phyloP scores from a whole-genome alignment of 345 rosid genomes.

The Dovyalis caffra region DNA sequence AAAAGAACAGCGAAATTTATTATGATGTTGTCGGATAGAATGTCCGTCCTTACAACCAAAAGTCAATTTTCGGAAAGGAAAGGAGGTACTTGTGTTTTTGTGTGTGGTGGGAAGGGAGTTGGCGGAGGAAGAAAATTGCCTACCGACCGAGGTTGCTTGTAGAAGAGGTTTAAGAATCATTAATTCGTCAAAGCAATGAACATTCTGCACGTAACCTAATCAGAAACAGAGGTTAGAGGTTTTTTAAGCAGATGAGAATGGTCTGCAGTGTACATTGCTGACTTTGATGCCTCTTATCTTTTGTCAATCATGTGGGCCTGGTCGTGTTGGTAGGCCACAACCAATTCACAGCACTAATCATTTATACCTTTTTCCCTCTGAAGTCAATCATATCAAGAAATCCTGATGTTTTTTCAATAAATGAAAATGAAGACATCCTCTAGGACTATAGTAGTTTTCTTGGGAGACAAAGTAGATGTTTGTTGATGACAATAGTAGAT shows the following conservation, averaged over 20 bases:
- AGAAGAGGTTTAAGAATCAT: constrained; percentile 21
- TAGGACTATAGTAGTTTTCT: no score
- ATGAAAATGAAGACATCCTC: no score
- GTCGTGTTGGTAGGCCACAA: constrained; percentile 9
- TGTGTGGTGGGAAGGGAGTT: constrained; percentile 10
- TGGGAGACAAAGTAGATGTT: no score
- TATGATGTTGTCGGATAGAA: constrained; percentile 2
- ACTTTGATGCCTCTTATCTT: not conserved
- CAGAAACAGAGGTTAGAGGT: not conserved
- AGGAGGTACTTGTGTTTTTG: not conserved
- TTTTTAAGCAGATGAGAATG: not conserved
- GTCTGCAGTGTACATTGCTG: constrained; percentile 6
- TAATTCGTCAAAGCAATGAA: not conserved
- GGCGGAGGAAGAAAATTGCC: constrained; percentile 15
- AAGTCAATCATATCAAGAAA: not conserved
- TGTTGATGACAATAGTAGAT: no score
- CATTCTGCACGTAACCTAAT: constrained; percentile 3
- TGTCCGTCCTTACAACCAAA: not conserved
- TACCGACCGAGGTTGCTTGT: constrained; percentile 22
- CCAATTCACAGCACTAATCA: not conserved
- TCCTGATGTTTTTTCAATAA: not conserved
- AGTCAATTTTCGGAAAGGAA: constrained; percentile 5
- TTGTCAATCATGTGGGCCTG: not conserved
- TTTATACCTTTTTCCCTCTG: not conserved
- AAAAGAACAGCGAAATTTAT: not conserved